Percentiles rank a stretch among this genome's conserved stretches.
These are phyloP conservation scores for Rosa persica DNA, from an alignment of 306 rosid genomes.

Conservation along the genomic window DNA sequence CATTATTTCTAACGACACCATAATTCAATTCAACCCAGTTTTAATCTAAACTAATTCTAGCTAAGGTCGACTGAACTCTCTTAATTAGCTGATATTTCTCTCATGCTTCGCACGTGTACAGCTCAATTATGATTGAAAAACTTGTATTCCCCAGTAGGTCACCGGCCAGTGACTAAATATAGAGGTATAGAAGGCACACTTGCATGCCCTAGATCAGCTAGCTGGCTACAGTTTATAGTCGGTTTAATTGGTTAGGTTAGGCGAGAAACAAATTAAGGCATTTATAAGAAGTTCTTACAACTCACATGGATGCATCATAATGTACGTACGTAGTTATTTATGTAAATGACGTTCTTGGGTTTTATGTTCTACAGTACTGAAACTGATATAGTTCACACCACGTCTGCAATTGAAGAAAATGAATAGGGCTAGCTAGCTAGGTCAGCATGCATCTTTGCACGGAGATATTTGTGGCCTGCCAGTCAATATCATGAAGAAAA, in stretches of 20 bases:
- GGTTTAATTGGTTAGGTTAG: background rate
- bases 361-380: background rate
- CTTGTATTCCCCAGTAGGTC: conserved; percentile 21
- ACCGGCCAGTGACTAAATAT: background rate
- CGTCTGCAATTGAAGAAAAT: background rate
- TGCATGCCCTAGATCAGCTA: background rate
- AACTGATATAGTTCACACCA: background rate
- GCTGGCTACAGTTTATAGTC: conserved; percentile 11
- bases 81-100: conserved; percentile 3
- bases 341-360: background rate
- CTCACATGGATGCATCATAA: background rate
- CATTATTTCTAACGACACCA: conserved; percentile 30
- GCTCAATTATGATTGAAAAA: conserved; percentile 39
- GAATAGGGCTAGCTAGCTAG: background rate
- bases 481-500: conserved; percentile 49
- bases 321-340: background rate
- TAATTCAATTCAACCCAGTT: background rate
- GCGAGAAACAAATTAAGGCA: background rate
- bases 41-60: background rate
- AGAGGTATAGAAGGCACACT: background rate
- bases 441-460: conserved; percentile 23
- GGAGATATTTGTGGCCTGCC: conserved; percentile 48
- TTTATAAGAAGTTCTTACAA: background rate
- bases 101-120: conserved; percentile 56
- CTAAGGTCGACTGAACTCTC: background rate